Evolutionary conservation across 345 rosid genomes (phyloP).

Genomic region (Rhizophora apiculata): DNA sequence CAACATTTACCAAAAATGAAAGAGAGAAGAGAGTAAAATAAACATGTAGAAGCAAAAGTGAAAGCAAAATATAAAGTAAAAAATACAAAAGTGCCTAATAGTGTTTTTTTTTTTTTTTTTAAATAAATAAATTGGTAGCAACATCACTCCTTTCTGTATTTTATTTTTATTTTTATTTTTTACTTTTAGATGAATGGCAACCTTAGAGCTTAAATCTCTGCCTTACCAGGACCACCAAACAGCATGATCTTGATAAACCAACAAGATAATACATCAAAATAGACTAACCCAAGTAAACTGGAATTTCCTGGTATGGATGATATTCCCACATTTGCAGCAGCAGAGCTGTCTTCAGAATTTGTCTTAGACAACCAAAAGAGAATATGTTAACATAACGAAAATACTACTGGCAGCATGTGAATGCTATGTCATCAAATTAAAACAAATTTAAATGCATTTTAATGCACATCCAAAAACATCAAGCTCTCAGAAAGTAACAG

Average conservation of each 20-base stretch:
- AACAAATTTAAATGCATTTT: background rate
- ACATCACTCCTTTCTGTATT: background rate
- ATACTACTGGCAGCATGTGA: background rate
- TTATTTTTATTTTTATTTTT: no score
- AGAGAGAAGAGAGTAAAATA: no score
- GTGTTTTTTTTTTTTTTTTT: no score
- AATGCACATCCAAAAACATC: background rate
- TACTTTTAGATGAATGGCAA: no score
- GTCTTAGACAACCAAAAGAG: conserved; percentile 34
- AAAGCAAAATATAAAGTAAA: no score
- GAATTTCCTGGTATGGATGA: conserved; percentile 82
- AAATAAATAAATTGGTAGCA: no score
- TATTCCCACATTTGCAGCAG: conserved; percentile 47
- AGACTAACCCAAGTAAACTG: conserved; percentile 81
- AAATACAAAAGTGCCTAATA: no score
- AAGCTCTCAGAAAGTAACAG: background rate
- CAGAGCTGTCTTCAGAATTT: conserved; percentile 52
- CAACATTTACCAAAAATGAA: no score
- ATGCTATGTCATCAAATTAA: background rate
- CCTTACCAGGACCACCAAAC: background rate
- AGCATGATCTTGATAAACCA: background rate
- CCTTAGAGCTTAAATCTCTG: background rate
- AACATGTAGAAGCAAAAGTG: no score
- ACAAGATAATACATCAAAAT: conserved; percentile 4
- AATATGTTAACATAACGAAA: conserved; percentile 15